phyloP scores from a whole-genome alignment of 164 flowering plant genomes.

The Nymphaea colorata region DNA sequence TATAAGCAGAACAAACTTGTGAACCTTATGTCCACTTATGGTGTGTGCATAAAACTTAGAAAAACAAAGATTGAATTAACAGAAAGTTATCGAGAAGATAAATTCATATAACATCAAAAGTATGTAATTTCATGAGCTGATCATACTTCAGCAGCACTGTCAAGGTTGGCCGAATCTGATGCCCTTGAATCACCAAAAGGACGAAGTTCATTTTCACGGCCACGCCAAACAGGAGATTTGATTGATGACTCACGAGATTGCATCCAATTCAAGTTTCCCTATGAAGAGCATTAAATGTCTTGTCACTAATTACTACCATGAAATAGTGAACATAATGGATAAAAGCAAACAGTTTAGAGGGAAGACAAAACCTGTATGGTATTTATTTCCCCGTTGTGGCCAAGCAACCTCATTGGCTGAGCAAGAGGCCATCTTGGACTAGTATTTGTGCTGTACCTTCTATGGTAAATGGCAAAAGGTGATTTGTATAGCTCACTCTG shows the following conservation, averaged over 20 bases:
- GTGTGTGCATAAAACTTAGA: too few relatives aligned
- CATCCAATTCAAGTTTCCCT: conserved; percentile 99
- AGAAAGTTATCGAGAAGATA: too few relatives aligned
- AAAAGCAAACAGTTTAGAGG: not conserved
- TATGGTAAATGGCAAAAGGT: conserved; percentile 91
- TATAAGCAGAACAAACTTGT: too few relatives aligned
- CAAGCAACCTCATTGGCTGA: conserved; percentile 98
- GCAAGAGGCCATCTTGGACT: conserved; percentile 99
- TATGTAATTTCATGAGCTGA: too few relatives aligned
- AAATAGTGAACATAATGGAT: too few relatives aligned
- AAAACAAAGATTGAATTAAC: too few relatives aligned
- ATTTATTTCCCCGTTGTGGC: conserved; percentile 99
- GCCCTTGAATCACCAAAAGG: conserved; percentile 93
- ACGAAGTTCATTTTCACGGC: conserved; percentile 94
- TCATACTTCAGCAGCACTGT: conserved; percentile 90
- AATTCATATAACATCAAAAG: too few relatives aligned
- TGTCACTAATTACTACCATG: too few relatives aligned
- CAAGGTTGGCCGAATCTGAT: conserved; percentile 98
- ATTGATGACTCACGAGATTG: conserved; percentile 86
- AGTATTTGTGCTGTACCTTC: conserved; percentile 95
- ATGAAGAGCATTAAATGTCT: conserved; percentile 1
- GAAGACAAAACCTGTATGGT: conserved; percentile 67
- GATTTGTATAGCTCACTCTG: conserved; percentile 74
- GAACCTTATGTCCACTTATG: too few relatives aligned
- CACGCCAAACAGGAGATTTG: conserved; percentile 91